Percentiles rank a stretch among this genome's conserved stretches.
Conservation (phyloP, 2,329 filamentous ascomycete species). For the Alternaria gansuensis region DNA sequence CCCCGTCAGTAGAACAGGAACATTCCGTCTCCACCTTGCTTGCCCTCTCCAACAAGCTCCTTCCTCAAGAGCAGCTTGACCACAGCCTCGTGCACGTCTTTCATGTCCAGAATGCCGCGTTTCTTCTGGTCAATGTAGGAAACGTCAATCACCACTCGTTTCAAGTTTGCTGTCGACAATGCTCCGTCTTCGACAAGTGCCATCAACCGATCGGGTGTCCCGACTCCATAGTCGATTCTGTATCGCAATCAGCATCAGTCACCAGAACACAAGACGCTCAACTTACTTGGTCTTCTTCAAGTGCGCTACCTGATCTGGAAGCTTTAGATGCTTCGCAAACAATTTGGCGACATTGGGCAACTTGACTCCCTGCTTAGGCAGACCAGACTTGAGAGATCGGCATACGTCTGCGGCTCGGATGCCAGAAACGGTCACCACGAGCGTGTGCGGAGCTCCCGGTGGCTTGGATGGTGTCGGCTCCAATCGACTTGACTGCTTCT, state of each 20-base stretch:
- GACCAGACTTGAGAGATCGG: slow-evolving; percentile 74
- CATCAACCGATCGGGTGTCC: slow-evolving; percentile 82
- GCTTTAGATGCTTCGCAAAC: slow-evolving; percentile 98
- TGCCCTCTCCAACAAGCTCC: slow-evolving; percentile 65
- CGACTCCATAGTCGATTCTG: slow-evolving; percentile 83
- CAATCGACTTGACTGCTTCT: slow-evolving; percentile 69
- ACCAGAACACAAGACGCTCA: slow-evolving; percentile 18
- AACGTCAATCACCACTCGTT: slow-evolving; percentile 86
- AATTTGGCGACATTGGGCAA: slow-evolving; percentile 84
- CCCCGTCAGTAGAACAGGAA: slow-evolving; percentile 46
- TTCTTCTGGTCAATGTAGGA: slow-evolving; percentile 96
- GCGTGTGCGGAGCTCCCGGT: slow-evolving; percentile 74
- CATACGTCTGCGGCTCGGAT: slow-evolving; percentile 86
- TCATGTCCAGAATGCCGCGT: slow-evolving; percentile 92
- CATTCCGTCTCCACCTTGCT: slow-evolving; percentile 38
- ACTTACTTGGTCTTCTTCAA: slow-evolving; percentile 68
- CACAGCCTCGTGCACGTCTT: slow-evolving; percentile 85
- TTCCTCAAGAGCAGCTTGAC: slow-evolving; percentile 75
- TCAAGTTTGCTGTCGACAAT: slow-evolving; percentile 73
- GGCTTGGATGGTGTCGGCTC: slow-evolving; percentile 69
- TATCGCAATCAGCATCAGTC: slow-evolving; percentile 49
- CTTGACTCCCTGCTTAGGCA: slow-evolving; percentile 60
- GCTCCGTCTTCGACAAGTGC: slow-evolving; percentile 85
- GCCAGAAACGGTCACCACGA: slow-evolving; percentile 86
- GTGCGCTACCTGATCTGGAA: slow-evolving; percentile 83